phyloP scores from a whole-genome alignment of 371 early-diverging fungal species.

The Lichtheimia hyalospora region DNA sequence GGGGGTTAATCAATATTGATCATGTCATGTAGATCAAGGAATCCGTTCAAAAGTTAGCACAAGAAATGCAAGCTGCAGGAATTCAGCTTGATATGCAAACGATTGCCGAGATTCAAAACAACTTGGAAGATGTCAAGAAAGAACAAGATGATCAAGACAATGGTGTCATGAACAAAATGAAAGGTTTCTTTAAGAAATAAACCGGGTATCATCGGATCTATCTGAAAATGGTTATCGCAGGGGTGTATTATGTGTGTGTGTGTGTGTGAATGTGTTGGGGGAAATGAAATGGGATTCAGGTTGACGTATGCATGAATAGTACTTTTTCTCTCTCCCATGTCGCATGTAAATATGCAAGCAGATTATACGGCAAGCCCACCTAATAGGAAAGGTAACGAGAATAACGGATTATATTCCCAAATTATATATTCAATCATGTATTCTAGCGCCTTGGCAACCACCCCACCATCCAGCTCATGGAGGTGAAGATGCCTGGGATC shows the following conservation, averaged over 20 bases:
- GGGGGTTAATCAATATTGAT: background rate
- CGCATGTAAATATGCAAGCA: background rate
- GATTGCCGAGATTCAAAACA: slow-evolving; percentile 36
- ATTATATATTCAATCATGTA: background rate
- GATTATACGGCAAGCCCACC: slow-evolving; percentile 15
- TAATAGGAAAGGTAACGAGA: background rate
- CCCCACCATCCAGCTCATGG: slow-evolving; percentile 12
- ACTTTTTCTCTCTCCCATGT: background rate
- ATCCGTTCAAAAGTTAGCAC: slow-evolving; percentile 22
- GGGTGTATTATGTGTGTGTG: no score
- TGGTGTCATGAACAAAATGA: slow-evolving; percentile 29
- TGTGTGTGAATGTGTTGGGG: no score
- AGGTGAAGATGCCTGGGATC: slow-evolving; percentile 39
- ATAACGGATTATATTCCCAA: background rate
- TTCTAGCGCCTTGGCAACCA: slow-evolving; percentile 21
- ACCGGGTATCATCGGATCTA: background rate
- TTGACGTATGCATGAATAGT: background rate
- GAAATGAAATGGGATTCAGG: no score
- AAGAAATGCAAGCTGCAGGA: slow-evolving; percentile 41
- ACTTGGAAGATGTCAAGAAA: slow-evolving; percentile 9
- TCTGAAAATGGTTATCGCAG: background rate
- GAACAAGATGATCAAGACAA: slow-evolving; percentile 14
- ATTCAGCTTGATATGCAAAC: slow-evolving; percentile 41
- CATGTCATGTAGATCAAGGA: slow-evolving; percentile 15
- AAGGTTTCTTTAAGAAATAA: slow-evolving; percentile 43